phyloP scores from a whole-genome alignment of 2,329 filamentous ascomycete species.

The Epichloe coenophiala region DNA sequence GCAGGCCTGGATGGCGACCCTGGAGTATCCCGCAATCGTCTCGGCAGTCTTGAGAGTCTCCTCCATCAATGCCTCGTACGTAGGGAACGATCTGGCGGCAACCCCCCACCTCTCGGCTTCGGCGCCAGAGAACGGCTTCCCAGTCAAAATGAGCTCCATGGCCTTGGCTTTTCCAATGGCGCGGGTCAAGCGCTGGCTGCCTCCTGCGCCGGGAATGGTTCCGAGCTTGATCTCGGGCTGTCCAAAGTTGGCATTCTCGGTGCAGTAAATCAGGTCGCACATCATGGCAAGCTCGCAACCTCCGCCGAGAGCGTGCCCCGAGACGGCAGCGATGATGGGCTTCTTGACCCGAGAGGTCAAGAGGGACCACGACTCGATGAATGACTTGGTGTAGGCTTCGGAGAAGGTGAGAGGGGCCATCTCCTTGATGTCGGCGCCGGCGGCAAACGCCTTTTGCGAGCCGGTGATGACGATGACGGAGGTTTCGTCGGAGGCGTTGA shows the following conservation, averaged over 20 bases:
- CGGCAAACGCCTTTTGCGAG: constrained; percentile 75
- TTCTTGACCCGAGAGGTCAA: constrained; percentile 79
- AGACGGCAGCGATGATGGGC: constrained; percentile 86
- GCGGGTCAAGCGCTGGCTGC: constrained; percentile 74
- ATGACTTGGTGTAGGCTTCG: constrained; percentile 74
- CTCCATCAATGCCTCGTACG: constrained; percentile 69
- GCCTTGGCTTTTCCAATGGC: constrained; percentile 74
- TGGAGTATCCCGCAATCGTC: constrained; percentile 76
- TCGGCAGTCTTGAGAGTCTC: constrained; percentile 72
- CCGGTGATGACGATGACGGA: constrained; percentile 77
- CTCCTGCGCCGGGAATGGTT: constrained; percentile 81
- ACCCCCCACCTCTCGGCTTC: constrained; percentile 92
- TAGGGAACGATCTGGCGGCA: constrained; percentile 68
- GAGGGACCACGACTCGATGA: constrained; percentile 90
- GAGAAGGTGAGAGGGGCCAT: constrained; percentile 90
- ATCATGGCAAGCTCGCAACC: constrained; percentile 97
- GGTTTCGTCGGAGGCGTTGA: constrained; percentile 57
- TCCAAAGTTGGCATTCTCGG: constrained; percentile 73
- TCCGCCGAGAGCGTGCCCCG: constrained; percentile 85
- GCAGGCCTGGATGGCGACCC: constrained; percentile 73
- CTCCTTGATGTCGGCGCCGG: constrained; percentile 97
- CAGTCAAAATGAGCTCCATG: constrained; percentile 86
- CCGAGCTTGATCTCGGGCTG: constrained; percentile 97
- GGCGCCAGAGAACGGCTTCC: constrained; percentile 67
- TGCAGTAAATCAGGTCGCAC: constrained; percentile 92